Conservation (phyloP, 768 basidiomycete genomes). For the Mycena rosella region DNA sequence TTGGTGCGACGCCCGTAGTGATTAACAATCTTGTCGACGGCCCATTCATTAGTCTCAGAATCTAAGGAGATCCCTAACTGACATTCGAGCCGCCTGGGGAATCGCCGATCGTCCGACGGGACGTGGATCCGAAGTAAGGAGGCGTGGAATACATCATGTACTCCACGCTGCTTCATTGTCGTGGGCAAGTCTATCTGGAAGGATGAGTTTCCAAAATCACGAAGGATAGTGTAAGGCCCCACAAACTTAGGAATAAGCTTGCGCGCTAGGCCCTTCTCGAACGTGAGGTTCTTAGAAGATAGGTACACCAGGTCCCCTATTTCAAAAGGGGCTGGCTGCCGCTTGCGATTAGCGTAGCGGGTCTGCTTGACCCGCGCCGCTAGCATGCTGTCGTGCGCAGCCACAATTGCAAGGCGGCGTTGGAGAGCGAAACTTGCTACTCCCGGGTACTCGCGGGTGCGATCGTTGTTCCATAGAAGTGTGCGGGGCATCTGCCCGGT, state of each 20-base stretch:
- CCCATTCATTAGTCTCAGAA: slow-evolving; percentile 36
- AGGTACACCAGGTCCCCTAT: slow-evolving; percentile 11
- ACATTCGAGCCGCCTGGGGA: not conserved
- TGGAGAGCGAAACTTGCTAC: not conserved
- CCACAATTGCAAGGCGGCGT: not conserved
- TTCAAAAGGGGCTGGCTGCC: not conserved
- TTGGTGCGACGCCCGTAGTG: slow-evolving; percentile 39
- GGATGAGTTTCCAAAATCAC: slow-evolving; percentile 29
- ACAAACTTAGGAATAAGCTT: slow-evolving; percentile 48
- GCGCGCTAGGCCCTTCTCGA: slow-evolving; percentile 35
- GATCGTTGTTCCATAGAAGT: too few relatives aligned
- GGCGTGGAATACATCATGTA: slow-evolving; percentile 36
- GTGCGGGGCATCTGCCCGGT: too few relatives aligned
- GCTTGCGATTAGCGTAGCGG: not conserved
- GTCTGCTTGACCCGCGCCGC: not conserved
- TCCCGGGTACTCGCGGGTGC: too few relatives aligned
- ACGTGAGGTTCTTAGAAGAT: not conserved
- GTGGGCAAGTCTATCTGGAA: slow-evolving; percentile 35
- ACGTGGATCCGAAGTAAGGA: slow-evolving; percentile 45
- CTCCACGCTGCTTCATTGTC: slow-evolving; percentile 37
- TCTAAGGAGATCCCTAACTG: not conserved
- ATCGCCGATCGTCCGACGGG: slow-evolving; percentile 48
- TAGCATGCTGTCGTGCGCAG: not conserved
- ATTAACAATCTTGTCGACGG: slow-evolving; percentile 40
- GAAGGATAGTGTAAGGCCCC: slow-evolving; percentile 43